Evolutionary conservation across 768 basidiomycete genomes (phyloP).

Genomic region (Chalciporus chontae): DNA sequence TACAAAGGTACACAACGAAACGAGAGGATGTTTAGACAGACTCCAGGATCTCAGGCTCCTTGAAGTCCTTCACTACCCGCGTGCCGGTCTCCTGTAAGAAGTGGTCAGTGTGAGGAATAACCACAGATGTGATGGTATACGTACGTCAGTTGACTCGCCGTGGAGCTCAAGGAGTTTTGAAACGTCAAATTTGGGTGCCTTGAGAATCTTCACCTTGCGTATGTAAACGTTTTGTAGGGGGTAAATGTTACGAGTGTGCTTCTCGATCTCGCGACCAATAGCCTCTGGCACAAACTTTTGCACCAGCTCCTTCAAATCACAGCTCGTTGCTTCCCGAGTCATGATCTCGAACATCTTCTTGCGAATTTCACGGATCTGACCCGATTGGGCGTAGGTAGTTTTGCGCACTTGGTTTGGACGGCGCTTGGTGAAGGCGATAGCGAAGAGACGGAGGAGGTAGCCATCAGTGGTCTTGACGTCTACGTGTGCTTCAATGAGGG

Average conservation of each 20-base stretch:
- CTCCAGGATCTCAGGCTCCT: constrained; percentile 93
- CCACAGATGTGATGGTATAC: constrained; percentile 26
- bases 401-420: constrained; percentile 95
- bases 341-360: constrained; percentile 99
- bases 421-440: constrained; percentile 98
- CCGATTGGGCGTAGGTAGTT: constrained; percentile 96
- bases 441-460: constrained; percentile 97
- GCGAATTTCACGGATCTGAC: constrained; percentile 95
- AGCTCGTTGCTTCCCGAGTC: constrained; percentile 90
- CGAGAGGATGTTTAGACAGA: constrained; percentile 64
- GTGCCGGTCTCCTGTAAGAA: constrained; percentile 82
- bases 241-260: constrained; percentile 93
- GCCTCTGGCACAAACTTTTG: constrained; percentile 99
- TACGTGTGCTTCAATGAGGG: constrained; percentile 97
- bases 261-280: constrained; percentile 99
- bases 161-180: constrained; percentile 96
- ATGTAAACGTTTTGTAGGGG: constrained; percentile 99
- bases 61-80: constrained; percentile 92
- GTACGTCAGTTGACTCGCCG: constrained; percentile 89
- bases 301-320: constrained; percentile 96
- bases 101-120: constrained; percentile 4
- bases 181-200: constrained; percentile 94
- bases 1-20: constrained; percentile 36
- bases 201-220: constrained; percentile 99
- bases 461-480: constrained; percentile 99